These are phyloP conservation scores for Lophiostoma macrostomum DNA, from an alignment of 495 filamentous ascomycete species.

Conservation along the genomic window DNA sequence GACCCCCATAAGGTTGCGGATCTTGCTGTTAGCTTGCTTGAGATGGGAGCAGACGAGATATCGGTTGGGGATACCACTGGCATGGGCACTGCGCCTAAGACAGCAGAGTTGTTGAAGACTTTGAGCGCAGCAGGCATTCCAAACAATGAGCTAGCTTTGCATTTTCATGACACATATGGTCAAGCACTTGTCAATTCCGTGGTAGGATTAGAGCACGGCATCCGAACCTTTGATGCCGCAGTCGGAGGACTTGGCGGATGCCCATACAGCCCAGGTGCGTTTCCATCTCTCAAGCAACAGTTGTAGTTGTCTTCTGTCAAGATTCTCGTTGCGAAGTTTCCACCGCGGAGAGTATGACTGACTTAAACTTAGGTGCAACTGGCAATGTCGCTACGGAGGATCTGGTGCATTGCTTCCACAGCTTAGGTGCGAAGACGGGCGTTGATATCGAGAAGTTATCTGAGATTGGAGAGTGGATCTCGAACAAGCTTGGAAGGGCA, in stretches of 20 bases:
- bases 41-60: conserved; percentile 96
- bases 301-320: too few relatives aligned
- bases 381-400: conserved; percentile 96
- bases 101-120: conserved; percentile 64
- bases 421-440: conserved; percentile 81
- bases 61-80: conserved; percentile 93
- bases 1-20: conserved; percentile 75
- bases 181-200: conserved; percentile 88
- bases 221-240: conserved; percentile 83
- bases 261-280: conserved; percentile 86
- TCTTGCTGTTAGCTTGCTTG: conserved; percentile 75
- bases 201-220: conserved; percentile 81
- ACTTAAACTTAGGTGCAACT: too few relatives aligned
- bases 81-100: conserved; percentile 87
- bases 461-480: conserved; percentile 87
- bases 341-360: too few relatives aligned
- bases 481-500: conserved; percentile 65
- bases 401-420: conserved; percentile 83
- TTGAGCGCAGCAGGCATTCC: conserved; percentile 73
- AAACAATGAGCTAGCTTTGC: conserved; percentile 78
- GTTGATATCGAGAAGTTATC: conserved; percentile 79
- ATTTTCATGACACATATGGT: conserved; percentile 97
- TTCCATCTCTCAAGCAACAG: too few relatives aligned
- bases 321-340: too few relatives aligned
- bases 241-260: conserved; percentile 92